Evolutionary conservation across 805 yeast genomes (phyloP), one percentile per base, ranked within the genome.

Genomic region (Pichia cabralensis): DNA sequence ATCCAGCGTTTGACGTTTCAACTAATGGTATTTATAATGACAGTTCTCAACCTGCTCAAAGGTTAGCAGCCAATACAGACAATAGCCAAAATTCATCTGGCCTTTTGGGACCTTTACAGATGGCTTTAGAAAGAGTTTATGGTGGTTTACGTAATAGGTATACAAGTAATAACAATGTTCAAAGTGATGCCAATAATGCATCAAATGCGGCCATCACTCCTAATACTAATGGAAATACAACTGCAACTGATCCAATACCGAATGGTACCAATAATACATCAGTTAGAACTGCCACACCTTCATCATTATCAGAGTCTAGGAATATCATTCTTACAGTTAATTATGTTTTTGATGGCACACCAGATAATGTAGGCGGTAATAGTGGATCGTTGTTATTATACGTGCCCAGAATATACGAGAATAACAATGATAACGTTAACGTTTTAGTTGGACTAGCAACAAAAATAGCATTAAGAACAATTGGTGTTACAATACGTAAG

Each of bases 401-500:
- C 26, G 71, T 80, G 21, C 83, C 86, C n/a, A 76, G 77, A 45
- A 74, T 74, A 28, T 55, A 65, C 13, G 71, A 73, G 38, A 62
- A 75, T 21, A 73, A 77, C 34, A 79, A 76, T n/a, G 67, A 69
- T 24, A 65, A 72, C 23, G 60, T 79, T 22, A 76, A 73, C 47
- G 74, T 71, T 23, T 63, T 80, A 35, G 70, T 80, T 10, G 62
- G 77, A 19, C 56, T 80, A 37, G 85, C 86, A 2, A 77, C 88
- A 0, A 74, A 75, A 18, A 66, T 80, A 54, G 86, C 86, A 1
- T 64, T 77, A 51, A 60, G 78, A 26, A 74, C 83, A 12, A 70
- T 79, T 24, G 64, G 72, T 4, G 65, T 69, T 15, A 64, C 69
- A 26, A 58, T 68, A 21, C 62, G 66, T 37, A 64, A 62, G 36